A percentile compares a stretch with the other conserved stretches of the same genome.
These are phyloP conservation scores for Graphiopsis chlorocephala DNA, from an alignment of 2,329 filamentous ascomycete species.

Conservation along the genomic window DNA sequence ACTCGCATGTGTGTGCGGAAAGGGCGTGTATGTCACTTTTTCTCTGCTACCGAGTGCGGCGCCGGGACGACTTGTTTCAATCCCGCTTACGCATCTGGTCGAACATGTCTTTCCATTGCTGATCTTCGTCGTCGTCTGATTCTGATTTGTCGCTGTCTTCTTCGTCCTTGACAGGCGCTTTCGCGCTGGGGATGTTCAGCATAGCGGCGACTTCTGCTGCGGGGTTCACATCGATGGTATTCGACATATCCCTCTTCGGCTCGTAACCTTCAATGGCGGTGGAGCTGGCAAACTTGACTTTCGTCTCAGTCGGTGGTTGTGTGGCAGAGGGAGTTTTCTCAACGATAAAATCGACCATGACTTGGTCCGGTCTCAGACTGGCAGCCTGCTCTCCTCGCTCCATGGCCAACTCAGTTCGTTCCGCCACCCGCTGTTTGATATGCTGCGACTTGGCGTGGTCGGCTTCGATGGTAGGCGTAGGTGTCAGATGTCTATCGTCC, in stretches of 20 bases:
- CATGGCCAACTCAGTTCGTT: constrained; percentile 39
- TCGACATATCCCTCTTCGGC: not conserved
- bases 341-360: constrained; percentile 33
- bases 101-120: constrained; percentile 18
- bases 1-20: not conserved
- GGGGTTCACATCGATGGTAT: not conserved
- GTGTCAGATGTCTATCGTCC: constrained; percentile 23
- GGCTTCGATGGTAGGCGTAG: not conserved
- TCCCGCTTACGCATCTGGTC: constrained; percentile 12
- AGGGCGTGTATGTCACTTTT: not conserved
- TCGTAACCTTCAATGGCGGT: constrained; percentile 15
- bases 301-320: not conserved
- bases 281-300: constrained; percentile 6
- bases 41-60: not conserved
- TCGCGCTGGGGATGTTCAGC: not conserved
- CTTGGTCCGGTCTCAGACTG: constrained; percentile 30
- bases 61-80: not conserved
- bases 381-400: constrained; percentile 43
- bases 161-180: not conserved
- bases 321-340: constrained; percentile 27
- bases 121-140: constrained; percentile 13
- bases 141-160: not conserved
- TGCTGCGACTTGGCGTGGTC: not conserved
- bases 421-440: constrained; percentile 15
- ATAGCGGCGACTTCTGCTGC: constrained; percentile 5